Percentiles rank a stretch among this genome's conserved stretches.
Evolutionary conservation across 768 basidiomycete genomes (phyloP).

Genomic region (Hypholoma sublateritium): DNA sequence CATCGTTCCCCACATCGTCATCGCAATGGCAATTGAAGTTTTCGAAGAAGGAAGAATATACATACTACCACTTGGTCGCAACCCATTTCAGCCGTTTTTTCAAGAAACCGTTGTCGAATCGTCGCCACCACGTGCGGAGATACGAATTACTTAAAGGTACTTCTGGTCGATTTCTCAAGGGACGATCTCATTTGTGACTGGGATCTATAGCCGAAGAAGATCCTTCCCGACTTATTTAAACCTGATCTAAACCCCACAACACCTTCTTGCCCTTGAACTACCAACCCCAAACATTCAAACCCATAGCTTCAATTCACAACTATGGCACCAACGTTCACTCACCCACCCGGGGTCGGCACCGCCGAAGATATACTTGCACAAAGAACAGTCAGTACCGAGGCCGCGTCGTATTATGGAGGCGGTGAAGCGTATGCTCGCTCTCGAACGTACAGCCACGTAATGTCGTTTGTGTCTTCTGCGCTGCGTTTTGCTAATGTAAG

Average conservation of each 20-base stretch:
- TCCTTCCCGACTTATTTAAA: constrained; percentile 6
- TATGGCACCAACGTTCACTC: constrained; percentile 68
- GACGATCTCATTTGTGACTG: constrained; percentile 11
- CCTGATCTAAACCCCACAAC: constrained; percentile 14
- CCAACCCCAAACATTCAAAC: constrained; percentile 8
- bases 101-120: background rate
- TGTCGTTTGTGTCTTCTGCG: constrained; percentile 19
- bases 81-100: background rate
- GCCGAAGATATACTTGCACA: constrained; percentile 54
- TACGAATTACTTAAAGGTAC: constrained; percentile 4
- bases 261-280: constrained; percentile 12
- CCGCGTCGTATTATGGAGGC: constrained; percentile 81
- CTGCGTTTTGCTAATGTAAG: constrained; percentile 6
- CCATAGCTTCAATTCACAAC: background rate
- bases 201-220: constrained; percentile 14
- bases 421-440: constrained; percentile 78
- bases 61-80: no score
- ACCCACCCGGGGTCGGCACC: constrained; percentile 66
- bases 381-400: constrained; percentile 58
- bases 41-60: no score
- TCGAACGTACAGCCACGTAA: constrained; percentile 85
- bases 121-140: background rate
- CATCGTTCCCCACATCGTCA: no score
- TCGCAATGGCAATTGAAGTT: no score
- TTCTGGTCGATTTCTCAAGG: background rate